Evolutionary conservation across 352 stramenopile species (phyloP), one percentile per base, ranked within the genome.

Genomic region (Phytophthora fragariaefolia): DNA sequence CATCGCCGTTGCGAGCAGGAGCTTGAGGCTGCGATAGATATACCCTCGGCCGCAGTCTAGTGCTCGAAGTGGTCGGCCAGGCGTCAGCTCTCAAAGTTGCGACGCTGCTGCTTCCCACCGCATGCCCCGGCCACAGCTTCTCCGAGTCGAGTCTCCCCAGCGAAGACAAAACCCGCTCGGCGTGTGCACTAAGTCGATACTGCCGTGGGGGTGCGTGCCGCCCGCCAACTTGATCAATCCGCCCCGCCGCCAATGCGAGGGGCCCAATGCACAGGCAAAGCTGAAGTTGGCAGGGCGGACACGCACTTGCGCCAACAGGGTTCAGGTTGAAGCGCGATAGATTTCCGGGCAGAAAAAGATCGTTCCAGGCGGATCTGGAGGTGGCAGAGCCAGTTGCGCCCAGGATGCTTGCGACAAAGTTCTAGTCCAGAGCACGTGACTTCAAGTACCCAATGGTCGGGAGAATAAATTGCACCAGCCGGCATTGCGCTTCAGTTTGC

Each of bases 401-500:
- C 53, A 28, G 53, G 32, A 10, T 22, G 5, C 10, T 72, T 63
- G 50, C 50, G 64, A 63, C 42, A 68, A 12, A 52, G 26, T 64
- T 64, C 32, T 42, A 51, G 46, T 72, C 58, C 53, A 68, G 64
- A 46, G 58, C 28, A 27, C n/a, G 20, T 13, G 10, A 32, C 12
- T 58, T 58, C 50, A 32, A 58, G 50, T 1, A 38, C 2, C 58
- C 58, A 72, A 68, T 52, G 17, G 40, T 0, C 36, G 13, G 0
- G 5, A 10, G 50, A 58, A 68, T 68, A 67, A 68, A 62, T 71
- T 57, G 36, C 63, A 13, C 34, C 63, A 66, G 46, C 18, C 61
- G 55, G 24, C 17, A 49, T 70, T 66, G 63, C 63, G 63, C 63
- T 70, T 70, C 62, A 69, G 54, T 50, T 69, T 63, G 53, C 42